Evolutionary conservation across 2,329 filamentous ascomycete genomes (phyloP).

Genomic region (Neopestalotiopsis clavispora): DNA sequence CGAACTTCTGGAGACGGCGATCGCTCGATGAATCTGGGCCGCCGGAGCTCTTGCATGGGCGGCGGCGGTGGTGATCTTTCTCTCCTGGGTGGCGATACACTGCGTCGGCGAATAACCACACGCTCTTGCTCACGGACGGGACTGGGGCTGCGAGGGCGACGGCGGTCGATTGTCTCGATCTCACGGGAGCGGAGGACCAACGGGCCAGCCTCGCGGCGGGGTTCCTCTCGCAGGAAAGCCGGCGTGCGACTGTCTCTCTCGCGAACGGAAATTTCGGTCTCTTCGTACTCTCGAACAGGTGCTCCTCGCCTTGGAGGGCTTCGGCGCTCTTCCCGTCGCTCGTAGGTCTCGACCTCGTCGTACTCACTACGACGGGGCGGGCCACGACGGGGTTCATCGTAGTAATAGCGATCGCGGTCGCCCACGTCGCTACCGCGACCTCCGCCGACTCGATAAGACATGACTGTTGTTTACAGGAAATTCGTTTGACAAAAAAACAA

Average conservation of each 20-base stretch:
- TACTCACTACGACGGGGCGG: constrained; percentile 31
- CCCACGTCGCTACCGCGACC: constrained; percentile 44
- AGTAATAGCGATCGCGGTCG: constrained; percentile 49
- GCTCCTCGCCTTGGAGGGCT: constrained; percentile 32
- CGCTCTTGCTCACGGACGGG: constrained; percentile 48
- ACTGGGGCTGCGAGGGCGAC: constrained; percentile 49
- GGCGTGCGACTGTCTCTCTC: constrained; percentile 50
- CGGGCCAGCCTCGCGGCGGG: constrained; percentile 53
- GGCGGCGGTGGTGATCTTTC: constrained; percentile 46
- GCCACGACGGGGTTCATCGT: constrained; percentile 34
- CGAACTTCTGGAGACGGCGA: constrained; percentile 37
- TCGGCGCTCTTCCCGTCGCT: constrained; percentile 28
- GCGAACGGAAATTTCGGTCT: constrained; percentile 48
- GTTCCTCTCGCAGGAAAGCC: constrained; percentile 57
- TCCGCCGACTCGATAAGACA: constrained; percentile 30
- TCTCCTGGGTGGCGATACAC: constrained; percentile 27
- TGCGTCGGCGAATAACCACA: constrained; percentile 32
- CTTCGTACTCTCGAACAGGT: constrained; percentile 42
- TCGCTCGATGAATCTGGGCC: constrained; percentile 45
- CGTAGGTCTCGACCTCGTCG: constrained; percentile 32
- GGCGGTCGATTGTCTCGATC: constrained; percentile 57
- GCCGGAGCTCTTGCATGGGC: constrained; percentile 37
- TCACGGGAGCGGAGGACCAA: constrained; percentile 61
- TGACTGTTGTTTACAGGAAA: constrained; percentile 7
- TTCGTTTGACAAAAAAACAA: background rate